Percentiles rank a stretch among this genome's conserved stretches.
phyloP scores from a whole-genome alignment of 495 filamentous ascomycete species.

The Penicillium parvum region DNA sequence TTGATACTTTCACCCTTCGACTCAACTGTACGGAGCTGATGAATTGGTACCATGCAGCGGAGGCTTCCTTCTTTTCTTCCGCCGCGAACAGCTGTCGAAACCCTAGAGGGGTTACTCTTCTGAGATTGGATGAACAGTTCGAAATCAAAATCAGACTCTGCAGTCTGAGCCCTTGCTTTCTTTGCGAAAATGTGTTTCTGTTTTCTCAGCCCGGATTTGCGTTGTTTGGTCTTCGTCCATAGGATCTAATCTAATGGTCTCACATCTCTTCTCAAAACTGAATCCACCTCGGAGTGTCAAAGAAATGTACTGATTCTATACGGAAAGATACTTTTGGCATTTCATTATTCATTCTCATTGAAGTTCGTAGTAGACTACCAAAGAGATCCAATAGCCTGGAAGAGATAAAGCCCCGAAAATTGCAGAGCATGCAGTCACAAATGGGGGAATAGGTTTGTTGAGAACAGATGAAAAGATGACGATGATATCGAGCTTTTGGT shows the following conservation, averaged over 20 bases:
- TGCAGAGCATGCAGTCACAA: slow-evolving; percentile 5
- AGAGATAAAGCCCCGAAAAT: slow-evolving; percentile 10
- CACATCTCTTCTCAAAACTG: not conserved
- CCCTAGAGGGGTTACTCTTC: slow-evolving; percentile 25
- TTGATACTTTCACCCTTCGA: not conserved
- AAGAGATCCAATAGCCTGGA: slow-evolving; percentile 13
- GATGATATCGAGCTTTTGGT: slow-evolving; percentile 4
- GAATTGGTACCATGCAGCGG: slow-evolving; percentile 26
- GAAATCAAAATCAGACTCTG: not conserved
- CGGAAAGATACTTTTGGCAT: not conserved
- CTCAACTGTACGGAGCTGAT: not conserved
- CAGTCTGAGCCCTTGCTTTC: not conserved
- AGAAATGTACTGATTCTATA: not conserved
- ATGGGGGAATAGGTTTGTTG: slow-evolving; percentile 22
- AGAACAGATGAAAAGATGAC: slow-evolving; percentile 10
- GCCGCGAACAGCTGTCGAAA: slow-evolving; percentile 68
- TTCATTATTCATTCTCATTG: slow-evolving; percentile 30
- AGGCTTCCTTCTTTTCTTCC: slow-evolving; percentile 66
- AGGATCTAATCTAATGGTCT: slow-evolving; percentile 14
- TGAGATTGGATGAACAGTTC: not conserved
- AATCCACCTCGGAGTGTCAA: not conserved
- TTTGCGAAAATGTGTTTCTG: slow-evolving; percentile 1
- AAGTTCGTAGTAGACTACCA: slow-evolving; percentile 17
- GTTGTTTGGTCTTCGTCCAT: not conserved
- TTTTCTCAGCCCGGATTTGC: not conserved